These are phyloP conservation scores for Lyophyllum semitale DNA, from an alignment of 768 basidiomycete species.

Conservation along the genomic window DNA sequence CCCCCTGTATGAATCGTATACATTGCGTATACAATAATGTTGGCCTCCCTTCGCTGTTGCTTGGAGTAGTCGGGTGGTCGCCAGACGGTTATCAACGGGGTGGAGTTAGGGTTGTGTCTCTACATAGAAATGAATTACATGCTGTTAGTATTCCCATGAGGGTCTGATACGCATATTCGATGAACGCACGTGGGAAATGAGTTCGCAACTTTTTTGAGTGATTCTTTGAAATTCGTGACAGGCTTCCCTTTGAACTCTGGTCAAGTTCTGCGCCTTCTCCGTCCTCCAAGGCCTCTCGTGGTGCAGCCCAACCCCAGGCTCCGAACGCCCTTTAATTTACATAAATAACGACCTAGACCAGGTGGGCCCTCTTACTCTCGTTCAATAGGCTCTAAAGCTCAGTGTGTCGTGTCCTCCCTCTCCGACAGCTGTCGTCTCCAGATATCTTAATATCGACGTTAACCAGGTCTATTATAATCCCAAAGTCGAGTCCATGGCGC, in stretches of 20 bases:
- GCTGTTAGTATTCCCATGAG: background rate
- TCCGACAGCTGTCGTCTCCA: background rate
- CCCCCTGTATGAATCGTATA: background rate
- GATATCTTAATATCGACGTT: constrained; percentile 10
- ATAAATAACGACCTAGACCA: constrained; percentile 4
- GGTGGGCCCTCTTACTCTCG: background rate
- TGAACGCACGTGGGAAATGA: constrained; percentile 13
- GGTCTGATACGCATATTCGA: background rate
- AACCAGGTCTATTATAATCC: background rate
- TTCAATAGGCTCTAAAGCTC: constrained; percentile 1
- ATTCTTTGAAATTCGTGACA: constrained; percentile 21
- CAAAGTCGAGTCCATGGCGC: constrained; percentile 17
- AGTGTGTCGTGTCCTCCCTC: constrained; percentile 1
- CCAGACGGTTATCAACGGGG: background rate
- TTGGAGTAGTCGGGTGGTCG: background rate
- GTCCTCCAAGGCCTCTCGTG: background rate
- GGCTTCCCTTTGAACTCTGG: constrained; percentile 14
- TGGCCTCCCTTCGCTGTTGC: background rate
- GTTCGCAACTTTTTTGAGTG: constrained; percentile 14
- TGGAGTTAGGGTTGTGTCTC: constrained; percentile 2
- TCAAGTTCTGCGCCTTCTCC: constrained; percentile 1
- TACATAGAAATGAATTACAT: constrained; percentile 13
- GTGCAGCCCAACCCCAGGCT: background rate
- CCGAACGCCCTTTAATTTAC: background rate
- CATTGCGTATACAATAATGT: background rate